phyloP scores from a whole-genome alignment of 2,329 filamentous ascomycete genomes.

The Rosellinia necatrix region DNA sequence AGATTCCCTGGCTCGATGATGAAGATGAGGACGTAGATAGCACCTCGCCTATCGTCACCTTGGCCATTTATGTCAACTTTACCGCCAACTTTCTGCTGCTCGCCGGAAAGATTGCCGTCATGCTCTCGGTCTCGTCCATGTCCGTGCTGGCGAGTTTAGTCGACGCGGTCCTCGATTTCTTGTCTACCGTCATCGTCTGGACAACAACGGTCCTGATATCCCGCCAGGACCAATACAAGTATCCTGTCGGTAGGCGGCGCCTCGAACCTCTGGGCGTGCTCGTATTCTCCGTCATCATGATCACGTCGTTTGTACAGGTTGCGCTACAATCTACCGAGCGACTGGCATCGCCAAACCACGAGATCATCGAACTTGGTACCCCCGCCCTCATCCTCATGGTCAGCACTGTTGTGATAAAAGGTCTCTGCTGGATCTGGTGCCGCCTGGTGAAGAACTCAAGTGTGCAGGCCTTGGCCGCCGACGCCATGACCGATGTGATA shows the following conservation, averaged over 20 bases:
- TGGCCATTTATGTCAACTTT: slow-evolving; percentile 88
- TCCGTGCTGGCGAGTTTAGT: slow-evolving; percentile 81
- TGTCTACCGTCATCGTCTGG: slow-evolving; percentile 82
- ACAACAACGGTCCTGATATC: slow-evolving; percentile 75
- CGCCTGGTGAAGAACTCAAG: slow-evolving; percentile 83
- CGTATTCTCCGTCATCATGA: slow-evolving; percentile 85
- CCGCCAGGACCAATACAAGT: slow-evolving; percentile 73
- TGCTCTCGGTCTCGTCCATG: slow-evolving; percentile 77
- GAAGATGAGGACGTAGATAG: slow-evolving; percentile 71
- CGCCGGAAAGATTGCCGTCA: slow-evolving; percentile 75
- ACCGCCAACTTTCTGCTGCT: slow-evolving; percentile 77
- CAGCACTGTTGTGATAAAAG: slow-evolving; percentile 80
- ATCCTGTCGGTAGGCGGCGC: slow-evolving; percentile 76
- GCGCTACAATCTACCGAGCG: slow-evolving; percentile 70
- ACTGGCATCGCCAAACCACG: slow-evolving; percentile 63
- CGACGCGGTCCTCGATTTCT: slow-evolving; percentile 78
- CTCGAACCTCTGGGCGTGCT: slow-evolving; percentile 81
- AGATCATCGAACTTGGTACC: slow-evolving; percentile 72
- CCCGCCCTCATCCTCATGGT: slow-evolving; percentile 82
- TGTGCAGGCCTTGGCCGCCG: slow-evolving; percentile 73
- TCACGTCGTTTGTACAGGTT: slow-evolving; percentile 82
- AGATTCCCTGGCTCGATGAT: slow-evolving; percentile 71
- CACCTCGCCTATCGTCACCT: slow-evolving; percentile 74
- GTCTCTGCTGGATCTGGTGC: slow-evolving; percentile 85
- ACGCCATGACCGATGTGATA: slow-evolving; percentile 74